Evolutionary conservation across 352 stramenopile species (phyloP).

Genomic region (Phytophthora idaei): DNA sequence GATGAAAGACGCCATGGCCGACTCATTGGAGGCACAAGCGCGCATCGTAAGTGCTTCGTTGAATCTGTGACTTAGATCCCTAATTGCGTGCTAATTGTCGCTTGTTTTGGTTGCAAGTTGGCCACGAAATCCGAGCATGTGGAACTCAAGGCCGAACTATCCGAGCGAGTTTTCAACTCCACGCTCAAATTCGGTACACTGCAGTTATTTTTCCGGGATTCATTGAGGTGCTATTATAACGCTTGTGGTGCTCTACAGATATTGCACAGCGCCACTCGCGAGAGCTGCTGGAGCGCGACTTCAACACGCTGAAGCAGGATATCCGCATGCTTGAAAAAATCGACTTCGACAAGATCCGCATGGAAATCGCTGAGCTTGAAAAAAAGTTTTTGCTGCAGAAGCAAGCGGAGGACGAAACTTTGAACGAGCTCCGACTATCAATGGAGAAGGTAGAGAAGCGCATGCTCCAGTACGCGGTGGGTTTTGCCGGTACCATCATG

Average conservation of each 20-base stretch:
- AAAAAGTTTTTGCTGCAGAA: slow-evolving; percentile 92
- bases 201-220: not conserved
- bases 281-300: slow-evolving; percentile 88
- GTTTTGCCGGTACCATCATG: slow-evolving; percentile 90
- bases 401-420: slow-evolving; percentile 85
- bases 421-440: slow-evolving; percentile 85
- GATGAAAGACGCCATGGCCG: slow-evolving; percentile 83
- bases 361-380: slow-evolving; percentile 87
- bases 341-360: slow-evolving; percentile 90
- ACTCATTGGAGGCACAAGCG: slow-evolving; percentile 75
- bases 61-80: not conserved
- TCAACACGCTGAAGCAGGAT: slow-evolving; percentile 91
- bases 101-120: slow-evolving; percentile 45
- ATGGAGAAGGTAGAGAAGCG: slow-evolving; percentile 92
- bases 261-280: slow-evolving; percentile 90
- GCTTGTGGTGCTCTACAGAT: slow-evolving; percentile 40
- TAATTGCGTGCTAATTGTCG: not conserved
- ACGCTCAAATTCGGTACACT: slow-evolving; percentile 87
- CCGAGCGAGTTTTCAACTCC: slow-evolving; percentile 89
- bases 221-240: not conserved
- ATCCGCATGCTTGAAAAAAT: slow-evolving; percentile 92
- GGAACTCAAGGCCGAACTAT: slow-evolving; percentile 85
- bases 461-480: slow-evolving; percentile 88
- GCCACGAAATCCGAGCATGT: slow-evolving; percentile 89
- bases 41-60: slow-evolving; percentile 54